Percentiles rank a stretch among this genome's conserved stretches.
phyloP scores from a whole-genome alignment of 768 basidiomycete species.

The Agrocybe praecox region DNA sequence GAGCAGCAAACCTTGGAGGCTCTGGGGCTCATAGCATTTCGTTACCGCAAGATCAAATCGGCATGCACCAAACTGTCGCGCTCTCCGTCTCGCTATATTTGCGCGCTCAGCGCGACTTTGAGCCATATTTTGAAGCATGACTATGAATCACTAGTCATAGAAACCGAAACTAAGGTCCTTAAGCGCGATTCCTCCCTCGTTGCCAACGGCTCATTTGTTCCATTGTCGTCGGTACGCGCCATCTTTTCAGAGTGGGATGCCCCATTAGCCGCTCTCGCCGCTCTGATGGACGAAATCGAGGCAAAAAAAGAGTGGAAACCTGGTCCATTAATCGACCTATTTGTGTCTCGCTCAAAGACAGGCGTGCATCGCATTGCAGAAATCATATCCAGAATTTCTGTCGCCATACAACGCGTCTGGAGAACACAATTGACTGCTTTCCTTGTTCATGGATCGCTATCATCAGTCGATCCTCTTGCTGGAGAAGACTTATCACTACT shows the following conservation, averaged over 20 bases:
- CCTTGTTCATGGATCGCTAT: conserved; percentile 75
- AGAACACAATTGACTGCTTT: conserved; percentile 81
- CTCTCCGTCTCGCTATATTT: conserved; percentile 75
- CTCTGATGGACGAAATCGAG: conserved; percentile 65
- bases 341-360: conserved; percentile 70
- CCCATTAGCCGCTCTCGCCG: conserved; percentile 72
- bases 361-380: conserved; percentile 77
- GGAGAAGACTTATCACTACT: conserved; percentile 60
- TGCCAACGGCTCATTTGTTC: conserved; percentile 81
- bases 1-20: conserved; percentile 85
- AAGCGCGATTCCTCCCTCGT: conserved; percentile 76
- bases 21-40: conserved; percentile 72
- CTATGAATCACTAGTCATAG: conserved; percentile 78
- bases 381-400: conserved; percentile 71
- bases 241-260: conserved; percentile 89
- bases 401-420: conserved; percentile 83
- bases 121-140: conserved; percentile 75
- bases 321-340: conserved; percentile 79
- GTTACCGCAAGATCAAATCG: conserved; percentile 73
- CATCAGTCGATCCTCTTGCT: conserved; percentile 68
- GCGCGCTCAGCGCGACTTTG: conserved; percentile 75
- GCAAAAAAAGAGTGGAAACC: conserved; percentile 63
- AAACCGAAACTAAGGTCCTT: conserved; percentile 81
- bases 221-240: conserved; percentile 81
- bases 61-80: conserved; percentile 52